Evolutionary conservation across 2,329 filamentous ascomycete species (phyloP).

Genomic region (Lachnellula suecica): DNA sequence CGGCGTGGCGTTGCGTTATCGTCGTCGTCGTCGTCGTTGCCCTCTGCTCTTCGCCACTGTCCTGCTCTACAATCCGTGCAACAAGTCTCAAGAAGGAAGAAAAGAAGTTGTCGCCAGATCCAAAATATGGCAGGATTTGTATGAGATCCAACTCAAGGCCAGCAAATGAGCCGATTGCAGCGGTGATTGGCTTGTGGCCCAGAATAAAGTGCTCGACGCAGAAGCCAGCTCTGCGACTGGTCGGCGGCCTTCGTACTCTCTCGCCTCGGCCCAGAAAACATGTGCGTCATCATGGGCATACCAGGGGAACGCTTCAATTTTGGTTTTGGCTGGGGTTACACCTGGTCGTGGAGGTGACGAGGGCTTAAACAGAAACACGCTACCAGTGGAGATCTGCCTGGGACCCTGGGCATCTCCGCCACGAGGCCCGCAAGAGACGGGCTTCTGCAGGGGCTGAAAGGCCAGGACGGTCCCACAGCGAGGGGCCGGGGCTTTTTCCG

Average conservation of each 20-base stretch:
- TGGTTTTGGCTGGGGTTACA: neutral
- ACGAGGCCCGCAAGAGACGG: neutral
- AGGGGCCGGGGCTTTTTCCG: neutral
- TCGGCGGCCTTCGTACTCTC: neutral
- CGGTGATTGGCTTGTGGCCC: conserved; percentile 13
- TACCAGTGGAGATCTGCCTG: neutral
- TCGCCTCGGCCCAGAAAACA: neutral
- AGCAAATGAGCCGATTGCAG: conserved; percentile 6
- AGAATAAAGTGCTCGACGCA: conserved; percentile 1
- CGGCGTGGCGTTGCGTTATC: neutral
- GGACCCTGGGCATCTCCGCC: neutral
- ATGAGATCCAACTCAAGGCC: neutral
- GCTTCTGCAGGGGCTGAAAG: neutral
- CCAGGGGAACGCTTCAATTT: no score
- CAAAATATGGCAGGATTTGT: conserved; percentile 1
- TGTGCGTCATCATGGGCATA: neutral
- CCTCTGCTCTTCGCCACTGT: neutral
- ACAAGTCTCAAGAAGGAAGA: neutral
- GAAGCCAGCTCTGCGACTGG: neutral
- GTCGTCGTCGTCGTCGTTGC: neutral
- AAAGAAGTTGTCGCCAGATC: neutral
- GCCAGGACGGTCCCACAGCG: neutral
- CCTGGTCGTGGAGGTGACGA: neutral
- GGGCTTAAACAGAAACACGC: conserved; percentile 22
- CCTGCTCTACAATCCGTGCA: neutral